A percentile compares a stretch with the other conserved stretches of the same genome.
These are phyloP conservation scores for Atkinsonella texensis DNA, from an alignment of 2,329 filamentous ascomycete genomes.

Conservation along the genomic window DNA sequence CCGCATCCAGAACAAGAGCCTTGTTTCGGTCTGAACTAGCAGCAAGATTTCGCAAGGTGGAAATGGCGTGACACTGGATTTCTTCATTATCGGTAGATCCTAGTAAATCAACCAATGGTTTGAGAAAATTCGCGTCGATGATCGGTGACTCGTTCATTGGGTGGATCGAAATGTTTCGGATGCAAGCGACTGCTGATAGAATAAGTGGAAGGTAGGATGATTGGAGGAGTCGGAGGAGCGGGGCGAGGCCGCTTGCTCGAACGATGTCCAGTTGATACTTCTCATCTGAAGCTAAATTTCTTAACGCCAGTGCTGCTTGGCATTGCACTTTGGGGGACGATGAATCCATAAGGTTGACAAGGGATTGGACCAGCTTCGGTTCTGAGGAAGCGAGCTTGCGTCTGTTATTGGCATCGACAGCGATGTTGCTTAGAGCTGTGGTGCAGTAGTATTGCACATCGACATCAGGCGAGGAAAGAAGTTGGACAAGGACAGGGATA, in stretches of 20 bases:
- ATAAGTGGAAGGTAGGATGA: slow-evolving; percentile 94
- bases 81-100: slow-evolving; percentile 97
- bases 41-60: slow-evolving; percentile 86
- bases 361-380: slow-evolving; percentile 78
- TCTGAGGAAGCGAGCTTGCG: slow-evolving; percentile 87
- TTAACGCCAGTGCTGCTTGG: slow-evolving; percentile 84
- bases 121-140: slow-evolving; percentile 92
- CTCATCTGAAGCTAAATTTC: slow-evolving; percentile 94
- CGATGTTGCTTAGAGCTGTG: slow-evolving; percentile 95
- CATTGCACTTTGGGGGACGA: slow-evolving; percentile 96
- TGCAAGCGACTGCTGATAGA: slow-evolving; percentile 92
- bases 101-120: slow-evolving; percentile 83
- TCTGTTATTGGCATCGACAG: slow-evolving; percentile 82
- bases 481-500: slow-evolving; percentile 93
- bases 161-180: slow-evolving; percentile 97
- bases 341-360: slow-evolving; percentile 95
- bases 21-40: slow-evolving; percentile 98
- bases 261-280: slow-evolving; percentile 99
- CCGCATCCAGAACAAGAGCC: slow-evolving; percentile 89
- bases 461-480: slow-evolving; percentile 84
- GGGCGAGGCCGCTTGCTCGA: slow-evolving; percentile 70
- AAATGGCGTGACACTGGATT: slow-evolving; percentile 97
- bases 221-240: slow-evolving; percentile 79
- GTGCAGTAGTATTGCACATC: slow-evolving; percentile 99
- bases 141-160: slow-evolving; percentile 96